Percentiles rank a stretch among this genome's conserved stretches.
phyloP scores from a whole-genome alignment of 441 rosid genomes.

The Populus hybrid region DNA sequence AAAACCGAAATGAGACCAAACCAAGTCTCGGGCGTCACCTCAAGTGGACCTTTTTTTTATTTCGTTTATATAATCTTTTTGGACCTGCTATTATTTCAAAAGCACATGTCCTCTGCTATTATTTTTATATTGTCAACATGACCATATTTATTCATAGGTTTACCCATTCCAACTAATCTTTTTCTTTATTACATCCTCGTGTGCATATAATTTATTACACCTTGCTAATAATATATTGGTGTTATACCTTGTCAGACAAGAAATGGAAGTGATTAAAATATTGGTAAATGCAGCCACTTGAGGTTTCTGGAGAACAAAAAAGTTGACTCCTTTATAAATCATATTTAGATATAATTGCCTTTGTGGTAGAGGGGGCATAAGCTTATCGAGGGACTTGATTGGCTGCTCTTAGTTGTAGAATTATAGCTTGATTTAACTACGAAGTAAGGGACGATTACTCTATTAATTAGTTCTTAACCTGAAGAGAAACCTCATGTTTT shows the following conservation, averaged over 20 bases:
- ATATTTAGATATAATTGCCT: not conserved
- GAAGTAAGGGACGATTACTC: not conserved
- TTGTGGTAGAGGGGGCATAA: not conserved
- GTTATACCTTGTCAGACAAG: not conserved
- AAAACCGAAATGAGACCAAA: too few species aligned
- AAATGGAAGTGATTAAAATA: not conserved
- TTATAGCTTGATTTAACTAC: not conserved
- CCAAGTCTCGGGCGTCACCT: too few species aligned
- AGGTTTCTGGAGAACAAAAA: not conserved
- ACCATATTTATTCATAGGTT: not conserved
- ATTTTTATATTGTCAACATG: not conserved
- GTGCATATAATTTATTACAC: not conserved
- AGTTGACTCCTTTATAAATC: slow-evolving; percentile 24
- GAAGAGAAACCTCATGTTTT: not conserved
- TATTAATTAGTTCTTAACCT: not conserved
- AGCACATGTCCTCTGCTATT: not conserved
- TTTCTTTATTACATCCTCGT: not conserved
- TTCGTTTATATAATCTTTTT: too few species aligned
- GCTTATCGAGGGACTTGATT: not conserved
- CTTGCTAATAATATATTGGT: not conserved
- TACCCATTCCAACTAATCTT: not conserved
- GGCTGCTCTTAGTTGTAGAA: not conserved
- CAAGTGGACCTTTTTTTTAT: too few species aligned
- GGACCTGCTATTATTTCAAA: too few species aligned
- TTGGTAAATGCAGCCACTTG: not conserved